These are phyloP conservation scores for Kockiozyma suomiensis DNA, from an alignment of 805 yeast species.

Conservation along the genomic window DNA sequence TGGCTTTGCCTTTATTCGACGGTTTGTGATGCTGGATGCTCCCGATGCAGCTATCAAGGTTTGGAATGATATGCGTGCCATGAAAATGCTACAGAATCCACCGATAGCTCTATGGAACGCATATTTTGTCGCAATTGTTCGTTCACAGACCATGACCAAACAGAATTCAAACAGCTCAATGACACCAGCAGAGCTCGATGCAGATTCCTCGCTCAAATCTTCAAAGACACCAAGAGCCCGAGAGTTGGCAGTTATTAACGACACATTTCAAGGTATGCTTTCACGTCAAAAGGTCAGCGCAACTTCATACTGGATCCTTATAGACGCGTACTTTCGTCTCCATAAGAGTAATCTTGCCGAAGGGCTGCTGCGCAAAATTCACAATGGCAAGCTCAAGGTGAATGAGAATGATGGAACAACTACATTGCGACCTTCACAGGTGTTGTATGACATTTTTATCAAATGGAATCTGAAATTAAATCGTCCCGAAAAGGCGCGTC, in stretches of 20 bases:
- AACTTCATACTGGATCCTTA: conserved; percentile 12
- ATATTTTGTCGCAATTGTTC: conserved; percentile 12
- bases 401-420: background rate
- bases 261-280: background rate
- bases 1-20: conserved; percentile 15
- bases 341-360: conserved; percentile 7
- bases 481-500: background rate
- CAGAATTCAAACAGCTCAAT: too few species aligned
- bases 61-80: conserved; percentile 12
- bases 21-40: conserved; percentile 1
- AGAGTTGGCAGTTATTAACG: background rate
- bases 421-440: background rate
- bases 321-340: conserved; percentile 19
- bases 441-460: conserved; percentile 7
- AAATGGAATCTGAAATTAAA: background rate
- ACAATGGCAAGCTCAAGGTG: background rate
- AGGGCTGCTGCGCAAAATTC: background rate
- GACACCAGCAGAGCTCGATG: too few species aligned
- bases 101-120: conserved; percentile 11
- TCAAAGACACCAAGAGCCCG: background rate
- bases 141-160: background rate
- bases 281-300: conserved; percentile 3
- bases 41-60: conserved; percentile 5
- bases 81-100: conserved; percentile 5
- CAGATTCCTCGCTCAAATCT: too few species aligned